Percentiles rank a stretch among this genome's conserved stretches.
phyloP scores from a whole-genome alignment of 2,329 filamentous ascomycete species.

The Epichloe coenophiala region DNA sequence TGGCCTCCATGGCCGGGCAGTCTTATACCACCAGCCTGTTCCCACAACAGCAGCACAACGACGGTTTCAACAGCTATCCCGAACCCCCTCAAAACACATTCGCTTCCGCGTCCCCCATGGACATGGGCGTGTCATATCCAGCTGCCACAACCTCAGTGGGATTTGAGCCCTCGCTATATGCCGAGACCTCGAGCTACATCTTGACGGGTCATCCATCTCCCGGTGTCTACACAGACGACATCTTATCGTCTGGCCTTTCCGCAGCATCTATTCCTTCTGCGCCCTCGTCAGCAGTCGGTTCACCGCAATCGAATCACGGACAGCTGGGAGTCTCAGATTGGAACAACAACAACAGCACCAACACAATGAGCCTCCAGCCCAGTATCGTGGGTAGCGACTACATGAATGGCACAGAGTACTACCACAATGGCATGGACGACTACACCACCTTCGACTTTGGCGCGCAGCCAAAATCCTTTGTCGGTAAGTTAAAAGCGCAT shows the following conservation, averaged over 20 bases:
- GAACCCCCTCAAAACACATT: conserved; percentile 27
- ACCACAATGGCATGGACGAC: conserved; percentile 38
- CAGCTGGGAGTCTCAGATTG: conserved; percentile 47
- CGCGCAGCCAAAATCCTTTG: conserved; percentile 35
- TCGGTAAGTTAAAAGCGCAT: conserved; percentile 36
- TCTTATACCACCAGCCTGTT: conserved; percentile 1
- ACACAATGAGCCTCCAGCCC: conserved; percentile 45
- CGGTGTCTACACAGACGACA: conserved; percentile 35
- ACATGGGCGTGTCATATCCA: conserved; percentile 29
- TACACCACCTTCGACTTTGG: conserved; percentile 33
- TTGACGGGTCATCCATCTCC: conserved; percentile 35
- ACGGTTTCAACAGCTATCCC: conserved; percentile 33
- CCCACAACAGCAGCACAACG: conserved; percentile 15
- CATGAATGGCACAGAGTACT: conserved; percentile 39
- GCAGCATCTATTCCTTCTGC: conserved; percentile 49
- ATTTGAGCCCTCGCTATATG: conserved; percentile 35
- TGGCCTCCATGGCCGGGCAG: conserved; percentile 2
- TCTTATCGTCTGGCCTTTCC: conserved; percentile 44
- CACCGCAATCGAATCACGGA: conserved; percentile 49
- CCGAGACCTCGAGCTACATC: conserved; percentile 30
- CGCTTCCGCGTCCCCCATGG: conserved; percentile 30
- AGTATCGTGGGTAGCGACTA: conserved; percentile 47
- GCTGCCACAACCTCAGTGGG: conserved; percentile 18
- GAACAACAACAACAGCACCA: conserved; percentile 20
- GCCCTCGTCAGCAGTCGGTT: conserved; percentile 53